Evolutionary conservation across 768 basidiomycete genomes (phyloP), one percentile per base, ranked within the genome.

Genomic region (Amanita polypyramis): DNA sequence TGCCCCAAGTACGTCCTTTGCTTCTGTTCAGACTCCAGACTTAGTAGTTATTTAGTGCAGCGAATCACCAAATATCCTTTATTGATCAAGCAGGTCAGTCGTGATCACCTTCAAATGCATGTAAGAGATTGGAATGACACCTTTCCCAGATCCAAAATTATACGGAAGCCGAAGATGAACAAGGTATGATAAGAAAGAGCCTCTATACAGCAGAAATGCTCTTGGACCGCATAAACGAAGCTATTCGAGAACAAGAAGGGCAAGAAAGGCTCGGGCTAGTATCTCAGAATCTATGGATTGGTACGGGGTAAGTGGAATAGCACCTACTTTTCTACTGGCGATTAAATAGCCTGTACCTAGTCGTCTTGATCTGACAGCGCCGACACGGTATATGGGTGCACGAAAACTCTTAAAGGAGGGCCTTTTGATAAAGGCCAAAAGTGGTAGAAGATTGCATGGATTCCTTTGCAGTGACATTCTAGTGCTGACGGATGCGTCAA

Each of bases 51-150:
- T 35, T 15, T 51, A 92, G 89, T 94, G 92, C 92, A 96, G 79
- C 82, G 95, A 7, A 82, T 97, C 48, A 96, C 95, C 0, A 75
- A 91, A 49, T 99, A 98, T 60, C 95, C 95, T 0, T 70, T 99
- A 0, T 72, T 97, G 27, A 81, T 97, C 54, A 80, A 81, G 46
- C 87, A 90, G 65, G 82, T 79, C 42, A 15, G 62, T 27, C 2
- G 12, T 27, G 3, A 7, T 6, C 3, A 17, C 14, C n/a, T 21
- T 17, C n/a, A 17, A 19, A 10, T 36, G 0, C 21, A 20, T 7
- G 34, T 25, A 12, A 7, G 40, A 14, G 27, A 45, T 14, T 20
- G 19, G 15, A 36, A 36, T 30, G n/a, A 36, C 19, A 20, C 5
- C 34, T 12, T 47, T 53, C 41, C 4, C 57, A 87, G 77, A 87